phyloP scores from a whole-genome alignment of 1,139 yeast species.

The Kodamaea alishanica region DNA sequence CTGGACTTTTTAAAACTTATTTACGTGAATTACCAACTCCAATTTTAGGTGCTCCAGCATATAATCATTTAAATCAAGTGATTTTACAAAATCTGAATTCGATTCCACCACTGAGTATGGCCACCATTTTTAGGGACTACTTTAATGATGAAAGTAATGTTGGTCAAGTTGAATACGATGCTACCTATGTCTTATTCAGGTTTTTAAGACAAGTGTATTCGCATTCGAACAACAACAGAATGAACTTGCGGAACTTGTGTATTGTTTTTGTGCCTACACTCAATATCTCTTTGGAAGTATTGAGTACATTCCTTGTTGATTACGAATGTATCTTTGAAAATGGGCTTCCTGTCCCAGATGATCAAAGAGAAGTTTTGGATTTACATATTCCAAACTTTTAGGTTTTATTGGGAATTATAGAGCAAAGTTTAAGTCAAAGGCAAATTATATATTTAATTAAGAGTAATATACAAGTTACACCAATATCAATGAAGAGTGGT shows the following conservation, averaged over 20 bases:
- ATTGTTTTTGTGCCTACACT: constrained; percentile 86
- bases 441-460: too few relatives aligned
- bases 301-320: constrained; percentile 61
- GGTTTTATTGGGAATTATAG: constrained; percentile 1
- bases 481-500: too few relatives aligned
- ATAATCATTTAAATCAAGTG: constrained; percentile 32
- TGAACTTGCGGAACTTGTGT: constrained; percentile 76
- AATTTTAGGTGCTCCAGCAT: constrained; percentile 53
- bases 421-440: too few relatives aligned
- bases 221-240: constrained; percentile 66
- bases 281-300: constrained; percentile 63
- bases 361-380: constrained; percentile 37
- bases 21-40: constrained; percentile 67
- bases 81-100: constrained; percentile 15
- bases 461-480: too few relatives aligned
- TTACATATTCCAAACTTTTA: constrained; percentile 42
- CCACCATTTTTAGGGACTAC: constrained; percentile 31
- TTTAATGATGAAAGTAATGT: constrained; percentile 24
- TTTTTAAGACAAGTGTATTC: constrained; percentile 64
- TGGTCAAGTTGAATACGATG: constrained; percentile 50
- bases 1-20: constrained; percentile 73
- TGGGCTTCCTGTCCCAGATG: constrained; percentile 41
- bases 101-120: constrained; percentile 20
- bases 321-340: constrained; percentile 61
- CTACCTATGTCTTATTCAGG: constrained; percentile 62